Conservation (phyloP, 768 basidiomycete species). For the Asterophora lycoperdoides region DNA sequence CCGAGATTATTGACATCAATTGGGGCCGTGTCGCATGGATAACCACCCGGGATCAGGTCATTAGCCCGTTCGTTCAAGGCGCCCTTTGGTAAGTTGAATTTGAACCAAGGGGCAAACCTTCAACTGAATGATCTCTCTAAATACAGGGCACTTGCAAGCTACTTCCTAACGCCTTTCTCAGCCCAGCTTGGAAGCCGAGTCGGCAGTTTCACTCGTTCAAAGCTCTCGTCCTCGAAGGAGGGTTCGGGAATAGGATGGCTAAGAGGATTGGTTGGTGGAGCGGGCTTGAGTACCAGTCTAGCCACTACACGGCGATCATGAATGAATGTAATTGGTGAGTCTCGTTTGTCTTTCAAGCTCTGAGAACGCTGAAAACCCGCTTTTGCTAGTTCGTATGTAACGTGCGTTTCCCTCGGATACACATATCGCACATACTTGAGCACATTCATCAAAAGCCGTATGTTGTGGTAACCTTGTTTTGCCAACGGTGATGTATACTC, state of each 20-base stretch:
- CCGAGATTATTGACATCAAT: slow-evolving; percentile 40
- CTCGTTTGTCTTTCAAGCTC: too few species aligned
- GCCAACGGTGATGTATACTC: too few species aligned
- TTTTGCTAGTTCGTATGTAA: too few species aligned
- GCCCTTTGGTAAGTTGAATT: slow-evolving; percentile 50
- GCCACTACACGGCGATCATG: background rate
- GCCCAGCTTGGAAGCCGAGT: slow-evolving; percentile 31
- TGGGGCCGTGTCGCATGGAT: slow-evolving; percentile 62
- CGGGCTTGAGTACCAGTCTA: slow-evolving; percentile 17
- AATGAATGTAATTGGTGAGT: background rate
- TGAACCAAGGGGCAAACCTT: background rate
- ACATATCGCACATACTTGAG: too few species aligned
- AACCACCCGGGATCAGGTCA: slow-evolving; percentile 63
- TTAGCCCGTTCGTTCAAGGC: slow-evolving; percentile 66
- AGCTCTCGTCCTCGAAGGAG: slow-evolving; percentile 28
- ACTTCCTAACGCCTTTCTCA: slow-evolving; percentile 40
- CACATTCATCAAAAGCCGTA: too few species aligned
- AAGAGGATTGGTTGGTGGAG: slow-evolving; percentile 30
- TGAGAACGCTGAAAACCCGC: too few species aligned
- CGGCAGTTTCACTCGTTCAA: slow-evolving; percentile 26
- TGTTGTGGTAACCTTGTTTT: too few species aligned
- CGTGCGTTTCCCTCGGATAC: too few species aligned
- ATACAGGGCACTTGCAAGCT: slow-evolving; percentile 42
- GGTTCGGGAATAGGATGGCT: slow-evolving; percentile 40
- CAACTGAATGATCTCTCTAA: background rate